These are phyloP conservation scores for Neofusicoccum sp. DNA, from an alignment of 2,329 filamentous ascomycete genomes.

Conservation along the genomic window DNA sequence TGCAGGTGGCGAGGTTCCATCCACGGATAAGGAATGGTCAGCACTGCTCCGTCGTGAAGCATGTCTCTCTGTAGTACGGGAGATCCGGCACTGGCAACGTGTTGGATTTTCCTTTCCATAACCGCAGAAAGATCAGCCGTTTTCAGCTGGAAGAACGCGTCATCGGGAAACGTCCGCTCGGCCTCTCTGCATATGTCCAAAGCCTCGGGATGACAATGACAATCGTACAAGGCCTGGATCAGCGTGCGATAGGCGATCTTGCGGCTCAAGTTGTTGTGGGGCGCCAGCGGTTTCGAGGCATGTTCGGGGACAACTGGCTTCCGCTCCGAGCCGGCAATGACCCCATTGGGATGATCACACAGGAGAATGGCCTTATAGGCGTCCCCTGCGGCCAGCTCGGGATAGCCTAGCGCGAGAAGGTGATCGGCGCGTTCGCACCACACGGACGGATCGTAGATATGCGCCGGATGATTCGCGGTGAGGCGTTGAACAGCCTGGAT, in stretches of 20 bases:
- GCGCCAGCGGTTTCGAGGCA: not conserved
- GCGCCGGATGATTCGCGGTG: not conserved
- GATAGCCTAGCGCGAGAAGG: slow-evolving; percentile 29
- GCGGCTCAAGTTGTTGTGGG: not conserved
- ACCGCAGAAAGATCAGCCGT: slow-evolving; percentile 14
- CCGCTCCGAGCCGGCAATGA: not conserved
- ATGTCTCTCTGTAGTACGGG: slow-evolving; percentile 18
- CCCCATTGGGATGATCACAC: slow-evolving; percentile 24
- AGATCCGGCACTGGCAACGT: slow-evolving; percentile 1
- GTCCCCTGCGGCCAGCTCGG: slow-evolving; percentile 33
- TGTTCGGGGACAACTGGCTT: not conserved
- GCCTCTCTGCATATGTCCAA: slow-evolving; percentile 20
- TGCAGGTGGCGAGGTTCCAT: slow-evolving; percentile 16
- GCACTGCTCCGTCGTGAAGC: slow-evolving; percentile 21
- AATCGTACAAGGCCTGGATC: slow-evolving; percentile 26
- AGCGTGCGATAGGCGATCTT: slow-evolving; percentile 19
- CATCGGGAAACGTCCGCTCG: not conserved
- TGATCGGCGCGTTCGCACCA: slow-evolving; percentile 27
- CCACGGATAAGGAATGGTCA: slow-evolving; percentile 23
- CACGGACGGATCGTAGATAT: slow-evolving; percentile 26
- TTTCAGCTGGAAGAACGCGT: slow-evolving; percentile 1
- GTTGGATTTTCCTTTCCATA: slow-evolving; percentile 18
- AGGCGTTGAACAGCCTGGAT: not conserved
- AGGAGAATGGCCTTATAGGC: slow-evolving; percentile 32
- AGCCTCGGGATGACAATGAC: slow-evolving; percentile 25